Conservation (phyloP, 164 flowering plant genomes). For the Magnolia sinica region DNA sequence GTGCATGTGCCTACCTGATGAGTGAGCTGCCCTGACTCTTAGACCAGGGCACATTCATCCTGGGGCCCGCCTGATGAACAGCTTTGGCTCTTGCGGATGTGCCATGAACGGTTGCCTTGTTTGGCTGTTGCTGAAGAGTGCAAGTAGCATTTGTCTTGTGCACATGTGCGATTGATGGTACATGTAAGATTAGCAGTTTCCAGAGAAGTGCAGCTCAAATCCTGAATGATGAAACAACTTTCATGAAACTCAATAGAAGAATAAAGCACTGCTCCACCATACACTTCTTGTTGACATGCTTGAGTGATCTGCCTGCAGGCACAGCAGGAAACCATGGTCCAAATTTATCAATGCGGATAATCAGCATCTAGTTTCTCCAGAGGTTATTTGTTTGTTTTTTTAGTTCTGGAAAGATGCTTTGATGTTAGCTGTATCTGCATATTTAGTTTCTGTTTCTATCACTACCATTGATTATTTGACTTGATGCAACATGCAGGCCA, state of each 20-base stretch:
- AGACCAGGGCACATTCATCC: too few species aligned
- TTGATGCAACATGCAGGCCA: slow-evolving; percentile 48
- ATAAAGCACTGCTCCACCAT: background rate
- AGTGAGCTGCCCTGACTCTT: too few species aligned
- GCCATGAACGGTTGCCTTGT: too few species aligned
- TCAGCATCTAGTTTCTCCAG: slow-evolving; percentile 74
- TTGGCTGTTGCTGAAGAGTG: too few species aligned
- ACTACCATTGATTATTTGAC: background rate
- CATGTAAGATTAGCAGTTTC: background rate
- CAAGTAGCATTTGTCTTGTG: background rate
- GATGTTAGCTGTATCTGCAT: background rate
- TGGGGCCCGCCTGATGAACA: too few species aligned
- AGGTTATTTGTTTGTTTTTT: slow-evolving; percentile 31
- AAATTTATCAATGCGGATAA: slow-evolving; percentile 76
- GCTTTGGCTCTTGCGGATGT: too few species aligned
- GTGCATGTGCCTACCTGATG: too few species aligned
- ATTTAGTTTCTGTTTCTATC: too few species aligned
- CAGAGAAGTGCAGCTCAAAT: background rate
- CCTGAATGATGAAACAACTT: background rate
- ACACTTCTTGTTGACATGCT: background rate
- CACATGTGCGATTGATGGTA: background rate
- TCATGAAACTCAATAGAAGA: background rate
- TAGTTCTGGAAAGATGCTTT: background rate
- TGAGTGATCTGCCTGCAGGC: slow-evolving; percentile 42
- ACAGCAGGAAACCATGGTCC: slow-evolving; percentile 87